phyloP scores from a whole-genome alignment of 2,329 filamentous ascomycete species.

The Penicillium crustosum region DNA sequence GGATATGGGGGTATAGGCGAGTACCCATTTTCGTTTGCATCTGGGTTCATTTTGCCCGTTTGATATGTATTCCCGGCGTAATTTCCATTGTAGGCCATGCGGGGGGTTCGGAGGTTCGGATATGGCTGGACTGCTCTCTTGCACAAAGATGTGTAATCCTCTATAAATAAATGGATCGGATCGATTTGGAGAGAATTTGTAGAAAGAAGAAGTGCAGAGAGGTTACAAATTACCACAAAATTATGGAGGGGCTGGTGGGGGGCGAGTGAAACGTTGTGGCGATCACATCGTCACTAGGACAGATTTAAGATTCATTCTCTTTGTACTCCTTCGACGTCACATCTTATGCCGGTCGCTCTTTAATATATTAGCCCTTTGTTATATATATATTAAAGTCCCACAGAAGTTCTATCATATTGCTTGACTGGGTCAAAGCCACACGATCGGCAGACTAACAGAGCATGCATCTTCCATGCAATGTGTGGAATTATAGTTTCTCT shows the following conservation, averaged over 20 bases:
- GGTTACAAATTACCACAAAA: background rate
- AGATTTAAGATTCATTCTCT: background rate
- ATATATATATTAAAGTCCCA: constrained; percentile 10
- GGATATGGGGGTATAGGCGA: constrained; percentile 35
- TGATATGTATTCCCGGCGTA: constrained; percentile 33
- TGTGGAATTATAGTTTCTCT: constrained; percentile 9
- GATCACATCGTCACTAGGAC: constrained; percentile 14
- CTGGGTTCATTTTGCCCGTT: constrained; percentile 26
- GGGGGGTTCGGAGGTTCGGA: background rate
- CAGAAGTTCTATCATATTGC: constrained; percentile 15
- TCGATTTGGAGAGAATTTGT: background rate
- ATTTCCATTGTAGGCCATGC: constrained; percentile 48
- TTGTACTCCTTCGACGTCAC: constrained; percentile 11
- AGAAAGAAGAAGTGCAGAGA: background rate
- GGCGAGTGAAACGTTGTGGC: constrained; percentile 19
- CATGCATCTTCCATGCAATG: constrained; percentile 14
- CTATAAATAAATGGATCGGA: background rate
- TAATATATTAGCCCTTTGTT: background rate
- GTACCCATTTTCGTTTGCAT: constrained; percentile 28
- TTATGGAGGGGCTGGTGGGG: constrained; percentile 13
- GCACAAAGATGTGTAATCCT: background rate
- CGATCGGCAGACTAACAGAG: constrained; percentile 12
- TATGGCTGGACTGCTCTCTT: background rate
- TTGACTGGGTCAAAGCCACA: constrained; percentile 6
- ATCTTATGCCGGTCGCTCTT: background rate